A percentile compares a stretch with the other conserved stretches of the same genome.
phyloP scores from a whole-genome alignment of 139 green algal species.

The Closterium sp. region DNA sequence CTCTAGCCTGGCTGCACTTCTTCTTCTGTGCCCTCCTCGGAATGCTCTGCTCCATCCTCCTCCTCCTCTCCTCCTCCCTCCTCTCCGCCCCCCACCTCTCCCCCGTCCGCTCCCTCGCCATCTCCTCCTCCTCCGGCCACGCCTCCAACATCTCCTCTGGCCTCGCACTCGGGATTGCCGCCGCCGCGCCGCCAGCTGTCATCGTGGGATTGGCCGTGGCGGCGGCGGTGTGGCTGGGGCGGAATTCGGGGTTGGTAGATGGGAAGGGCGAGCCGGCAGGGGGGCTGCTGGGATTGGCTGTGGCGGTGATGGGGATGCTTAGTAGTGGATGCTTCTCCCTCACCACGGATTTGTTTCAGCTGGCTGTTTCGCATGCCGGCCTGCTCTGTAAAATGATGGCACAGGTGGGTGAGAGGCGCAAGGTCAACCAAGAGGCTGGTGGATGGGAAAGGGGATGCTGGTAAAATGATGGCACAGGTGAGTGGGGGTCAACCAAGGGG shows the following conservation, averaged over 20 bases:
- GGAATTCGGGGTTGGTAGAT: conserved; percentile 57
- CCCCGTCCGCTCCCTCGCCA: conserved; percentile 55
- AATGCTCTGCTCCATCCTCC: conserved; percentile 61
- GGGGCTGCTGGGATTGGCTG: conserved; percentile 57
- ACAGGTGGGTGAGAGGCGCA: background rate
- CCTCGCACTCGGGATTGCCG: conserved; percentile 64
- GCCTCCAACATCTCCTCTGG: conserved; percentile 65
- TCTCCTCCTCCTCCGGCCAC: conserved; percentile 57
- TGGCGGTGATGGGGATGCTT: conserved; percentile 70
- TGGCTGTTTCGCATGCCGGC: background rate
- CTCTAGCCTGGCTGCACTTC: conserved; percentile 68
- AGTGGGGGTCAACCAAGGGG: no score
- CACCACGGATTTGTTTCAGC: conserved; percentile 68
- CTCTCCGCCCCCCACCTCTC: conserved; percentile 63
- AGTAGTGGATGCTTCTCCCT: conserved; percentile 64
- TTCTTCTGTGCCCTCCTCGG: conserved; percentile 65
- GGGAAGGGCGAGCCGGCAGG: conserved; percentile 38
- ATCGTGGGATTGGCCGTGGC: conserved; percentile 62
- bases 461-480: no score
- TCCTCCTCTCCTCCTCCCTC: conserved; percentile 67
- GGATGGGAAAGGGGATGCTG: conserved; percentile 43
- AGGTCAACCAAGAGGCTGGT: no score
- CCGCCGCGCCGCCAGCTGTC: conserved; percentile 63
- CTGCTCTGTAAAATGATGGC: background rate
- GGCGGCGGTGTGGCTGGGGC: conserved; percentile 61